These are phyloP conservation scores for Groenewaldozyma tartarivorans DNA, from an alignment of 805 yeast genomes.

Conservation along the genomic window DNA sequence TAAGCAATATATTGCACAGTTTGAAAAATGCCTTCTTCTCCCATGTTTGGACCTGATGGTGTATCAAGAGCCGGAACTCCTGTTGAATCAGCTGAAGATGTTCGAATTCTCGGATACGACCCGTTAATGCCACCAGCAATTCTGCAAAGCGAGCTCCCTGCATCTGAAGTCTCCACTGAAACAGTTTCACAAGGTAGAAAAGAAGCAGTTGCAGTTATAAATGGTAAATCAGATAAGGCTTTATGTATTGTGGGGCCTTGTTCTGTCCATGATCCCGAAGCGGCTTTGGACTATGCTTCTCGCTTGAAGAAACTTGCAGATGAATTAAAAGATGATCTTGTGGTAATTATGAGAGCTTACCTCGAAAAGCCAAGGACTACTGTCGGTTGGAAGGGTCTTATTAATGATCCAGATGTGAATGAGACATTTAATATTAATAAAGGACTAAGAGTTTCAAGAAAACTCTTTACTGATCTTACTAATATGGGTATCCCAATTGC, in stretches of 20 bases:
- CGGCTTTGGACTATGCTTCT: constrained; percentile 81
- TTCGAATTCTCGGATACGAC: constrained; percentile 69
- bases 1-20: not conserved
- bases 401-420: constrained; percentile 93
- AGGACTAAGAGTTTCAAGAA: constrained; percentile 81
- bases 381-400: constrained; percentile 98
- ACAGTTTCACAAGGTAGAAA: constrained; percentile 71
- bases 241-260: constrained; percentile 93
- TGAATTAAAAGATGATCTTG: constrained; percentile 66
- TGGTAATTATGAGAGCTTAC: constrained; percentile 93
- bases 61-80: constrained; percentile 30
- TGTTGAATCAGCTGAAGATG: constrained; percentile 53
- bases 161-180: constrained; percentile 42
- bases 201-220: constrained; percentile 65
- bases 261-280: constrained; percentile 84
- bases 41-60: constrained; percentile 30
- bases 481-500: constrained; percentile 82
- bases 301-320: constrained; percentile 58
- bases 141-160: constrained; percentile 75
- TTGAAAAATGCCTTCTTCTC: not conserved
- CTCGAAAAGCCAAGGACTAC: constrained; percentile 98
- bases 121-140: constrained; percentile 91
- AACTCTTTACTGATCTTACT: constrained; percentile 75
- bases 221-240: constrained; percentile 71
- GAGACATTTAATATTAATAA: constrained; percentile 89